These are phyloP conservation scores for Schizonepeta tenuifolia DNA, from an alignment of 257 asterid genomes.

Conservation along the genomic window DNA sequence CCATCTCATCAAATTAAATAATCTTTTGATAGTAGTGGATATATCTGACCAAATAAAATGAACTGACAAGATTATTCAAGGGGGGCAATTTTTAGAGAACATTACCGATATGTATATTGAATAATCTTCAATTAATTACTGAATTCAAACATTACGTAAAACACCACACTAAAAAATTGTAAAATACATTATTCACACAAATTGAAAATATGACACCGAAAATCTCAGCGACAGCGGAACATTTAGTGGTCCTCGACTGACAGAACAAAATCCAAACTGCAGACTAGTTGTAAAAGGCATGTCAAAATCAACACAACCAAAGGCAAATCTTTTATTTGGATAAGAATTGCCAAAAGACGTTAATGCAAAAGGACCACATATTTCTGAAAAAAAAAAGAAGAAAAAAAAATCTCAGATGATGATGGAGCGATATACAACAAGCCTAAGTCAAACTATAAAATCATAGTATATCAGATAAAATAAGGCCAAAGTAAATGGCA, in stretches of 20 bases:
- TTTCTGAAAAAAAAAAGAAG: neutral
- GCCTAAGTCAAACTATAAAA: neutral
- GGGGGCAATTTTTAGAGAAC: neutral
- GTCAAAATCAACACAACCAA: conserved; percentile 3
- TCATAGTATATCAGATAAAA: neutral
- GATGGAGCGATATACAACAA: neutral
- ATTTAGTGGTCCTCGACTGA: conserved; percentile 9
- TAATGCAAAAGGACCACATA: conserved; percentile 28
- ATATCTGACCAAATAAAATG: neutral
- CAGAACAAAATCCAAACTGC: neutral
- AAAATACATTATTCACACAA: neutral
- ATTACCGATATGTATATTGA: neutral
- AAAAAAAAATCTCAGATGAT: neutral
- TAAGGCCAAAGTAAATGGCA: neutral
- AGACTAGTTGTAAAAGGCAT: neutral
- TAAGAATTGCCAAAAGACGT: neutral
- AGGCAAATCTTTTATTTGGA: conserved; percentile 19
- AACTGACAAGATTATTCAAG: neutral
- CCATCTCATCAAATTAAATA: no score
- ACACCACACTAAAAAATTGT: no score
- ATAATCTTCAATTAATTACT: no score
- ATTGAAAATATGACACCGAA: neutral
- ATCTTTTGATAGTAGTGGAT: no score
- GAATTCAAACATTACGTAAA: neutral
- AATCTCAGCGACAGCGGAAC: neutral